Base-by-base conservation (phyloP, 768 basidiomycete species). In the Chalciporus chontae region DNA sequence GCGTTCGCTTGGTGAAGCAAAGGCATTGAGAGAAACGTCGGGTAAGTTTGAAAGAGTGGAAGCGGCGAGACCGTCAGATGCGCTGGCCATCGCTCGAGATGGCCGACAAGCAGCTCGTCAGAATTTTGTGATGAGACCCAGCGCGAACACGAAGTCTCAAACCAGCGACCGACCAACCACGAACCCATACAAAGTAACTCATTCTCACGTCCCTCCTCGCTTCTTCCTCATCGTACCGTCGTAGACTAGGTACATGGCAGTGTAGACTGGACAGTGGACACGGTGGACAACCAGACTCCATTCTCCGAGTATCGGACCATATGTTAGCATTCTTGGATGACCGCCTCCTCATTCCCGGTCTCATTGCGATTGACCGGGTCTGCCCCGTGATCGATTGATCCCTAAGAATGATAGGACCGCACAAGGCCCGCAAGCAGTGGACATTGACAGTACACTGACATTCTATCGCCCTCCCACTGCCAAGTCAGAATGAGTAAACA, bases 1-100 rank as follows among this genome's bases (percentile, higher is more conserved):
- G 69, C 83, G 75, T 67, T 84, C 78, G 47, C 76, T 79, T 10
- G 80, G 66, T 11, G 80, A 77, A 37, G 77, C 73, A 49, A 79
- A 72, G 38, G 69, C 46, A 24, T 63, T 62, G 1, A 66, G 53
- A 24, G 72, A 69, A 53, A 76, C 72, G 58, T 77, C 77, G 10
- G 76, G 71, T 62, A 76, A 65, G 40, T 54, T 56, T 32, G 73
- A 67, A 51, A 69, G 58, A 43, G 59, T 34, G 40, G 58, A 41
- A 24, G 52, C 50, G 32, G 67, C 52, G 40, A 63, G 57, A 50
- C 71, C 75, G 60, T 67, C 65, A 37, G 72, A 74, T 27, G 70
- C 58, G 57, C 71, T 66, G 52, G 71, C 67, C 75, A 76, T 75
- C 67, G 65, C 61, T 58, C 55, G 43, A 42, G 50, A 55, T 15